These are phyloP conservation scores for Limonium bicolor DNA, from an alignment of 148 eudicot genomes.

Conservation along the genomic window DNA sequence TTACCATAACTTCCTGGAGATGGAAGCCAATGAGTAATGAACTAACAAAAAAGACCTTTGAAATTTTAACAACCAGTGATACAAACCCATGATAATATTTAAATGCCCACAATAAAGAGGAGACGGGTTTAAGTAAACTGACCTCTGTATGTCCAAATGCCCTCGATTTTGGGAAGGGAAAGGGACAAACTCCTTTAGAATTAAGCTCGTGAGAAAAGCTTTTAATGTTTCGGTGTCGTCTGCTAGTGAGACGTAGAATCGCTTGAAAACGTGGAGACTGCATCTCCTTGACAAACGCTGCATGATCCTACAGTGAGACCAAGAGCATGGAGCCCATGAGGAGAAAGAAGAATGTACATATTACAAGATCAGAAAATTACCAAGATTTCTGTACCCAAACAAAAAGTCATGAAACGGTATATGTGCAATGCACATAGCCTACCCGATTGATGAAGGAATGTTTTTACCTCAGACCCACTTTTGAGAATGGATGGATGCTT, in stretches of 20 bases:
- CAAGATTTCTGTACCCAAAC: not conserved
- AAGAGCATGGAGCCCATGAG: constrained; percentile 8
- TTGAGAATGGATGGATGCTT: constrained; percentile 23
- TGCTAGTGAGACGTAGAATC: constrained; percentile 66
- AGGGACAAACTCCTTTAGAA: constrained; percentile 93
- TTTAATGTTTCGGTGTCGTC: constrained; percentile 69
- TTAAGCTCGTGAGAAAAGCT: constrained; percentile 98
- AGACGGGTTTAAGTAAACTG: constrained; percentile 8
- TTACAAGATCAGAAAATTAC: not conserved
- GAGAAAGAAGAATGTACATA: constrained; percentile 1
- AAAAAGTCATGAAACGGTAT: not conserved
- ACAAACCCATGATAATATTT: too few relatives aligned
- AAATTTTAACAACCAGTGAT: too few relatives aligned
- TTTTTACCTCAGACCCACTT: constrained; percentile 49
- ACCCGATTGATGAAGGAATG: not conserved
- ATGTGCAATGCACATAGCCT: not conserved
- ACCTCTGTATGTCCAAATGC: constrained; percentile 81
- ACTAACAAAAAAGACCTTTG: too few relatives aligned
- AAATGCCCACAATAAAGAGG: not conserved
- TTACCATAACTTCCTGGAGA: constrained; percentile 64
- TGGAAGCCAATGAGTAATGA: too few relatives aligned
- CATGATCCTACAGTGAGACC: constrained; percentile 45
- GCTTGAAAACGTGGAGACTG: constrained; percentile 97
- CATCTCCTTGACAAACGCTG: constrained; percentile 77
- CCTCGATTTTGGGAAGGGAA: constrained; percentile 80